Conservation (phyloP, 768 basidiomycete genomes). For the Neoboletus magnificus region DNA sequence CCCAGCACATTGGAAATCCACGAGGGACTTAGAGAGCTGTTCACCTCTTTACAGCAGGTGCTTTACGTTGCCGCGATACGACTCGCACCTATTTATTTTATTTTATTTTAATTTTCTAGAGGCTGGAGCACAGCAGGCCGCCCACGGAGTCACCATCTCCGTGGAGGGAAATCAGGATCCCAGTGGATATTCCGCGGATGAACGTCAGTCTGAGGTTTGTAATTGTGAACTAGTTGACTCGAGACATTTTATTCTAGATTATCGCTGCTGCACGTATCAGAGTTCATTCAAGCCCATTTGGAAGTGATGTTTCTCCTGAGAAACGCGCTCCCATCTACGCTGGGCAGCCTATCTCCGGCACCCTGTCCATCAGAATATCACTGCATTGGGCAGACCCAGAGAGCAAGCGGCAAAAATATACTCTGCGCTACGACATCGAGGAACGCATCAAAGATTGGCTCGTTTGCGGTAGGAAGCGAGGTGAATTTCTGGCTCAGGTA, state of each 20-base stretch:
- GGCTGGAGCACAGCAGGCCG: slow-evolving; percentile 40
- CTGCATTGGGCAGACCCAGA: slow-evolving; percentile 70
- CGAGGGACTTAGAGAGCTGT: slow-evolving; percentile 25
- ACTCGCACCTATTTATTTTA: slow-evolving; percentile 26
- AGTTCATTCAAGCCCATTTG: slow-evolving; percentile 45
- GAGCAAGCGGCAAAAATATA: slow-evolving; percentile 42
- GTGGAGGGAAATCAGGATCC: slow-evolving; percentile 79
- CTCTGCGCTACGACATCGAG: slow-evolving; percentile 77
- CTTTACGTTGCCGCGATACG: slow-evolving; percentile 5
- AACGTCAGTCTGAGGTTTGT: slow-evolving; percentile 48
- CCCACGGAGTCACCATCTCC: slow-evolving; percentile 32
- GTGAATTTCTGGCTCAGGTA: slow-evolving; percentile 75
- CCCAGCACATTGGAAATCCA: slow-evolving; percentile 38
- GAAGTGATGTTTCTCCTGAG: slow-evolving; percentile 27
- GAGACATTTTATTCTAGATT: slow-evolving; percentile 44
- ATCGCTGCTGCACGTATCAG: slow-evolving; percentile 57
- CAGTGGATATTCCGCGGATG: slow-evolving; percentile 82
- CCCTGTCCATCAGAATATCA: slow-evolving; percentile 63
- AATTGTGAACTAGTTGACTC: neutral
- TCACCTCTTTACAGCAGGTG: slow-evolving; percentile 34
- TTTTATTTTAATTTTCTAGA: slow-evolving; percentile 25
- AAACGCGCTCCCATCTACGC: slow-evolving; percentile 59
- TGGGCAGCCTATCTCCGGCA: slow-evolving; percentile 79
- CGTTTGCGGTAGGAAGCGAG: slow-evolving; percentile 83
- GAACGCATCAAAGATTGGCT: slow-evolving; percentile 85